Base-by-base conservation (phyloP, 2,329 filamentous ascomycete genomes). In the Fusarium neocosmosporiellum region DNA sequence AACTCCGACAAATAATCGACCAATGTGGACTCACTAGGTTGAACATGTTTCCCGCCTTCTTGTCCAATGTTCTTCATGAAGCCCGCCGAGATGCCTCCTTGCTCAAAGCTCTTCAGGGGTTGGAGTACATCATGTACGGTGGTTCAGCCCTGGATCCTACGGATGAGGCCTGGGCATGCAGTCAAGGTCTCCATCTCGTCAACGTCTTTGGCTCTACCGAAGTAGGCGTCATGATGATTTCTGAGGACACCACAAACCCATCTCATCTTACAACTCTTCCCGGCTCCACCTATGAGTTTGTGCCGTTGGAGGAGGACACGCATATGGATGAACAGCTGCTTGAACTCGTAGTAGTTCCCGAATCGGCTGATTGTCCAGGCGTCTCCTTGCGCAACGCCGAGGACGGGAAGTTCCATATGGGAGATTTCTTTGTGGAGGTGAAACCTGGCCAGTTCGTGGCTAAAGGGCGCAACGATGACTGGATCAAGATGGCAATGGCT, bases 401-500 rank as follows among this genome's bases (percentile, higher is more conserved):
- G 46, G 24, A 29, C 50, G 81, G 50, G 22, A 74, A 71, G 24
- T 77, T 75, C 9, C 70, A 77, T 11, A 72, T 77, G 0, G 73
- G 77, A 7, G 78, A 75, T 9, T 59, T 78, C 22, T 78, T 80
- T 18, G 63, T 71, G 3, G 70, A 77, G 39, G 53, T 66, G 3
- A 43, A n/a, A n/a, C 71, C 75, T 5, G 74, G 75, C 0, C 39
- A 63, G 20, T 78, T 72, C n/a, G 0, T 73, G 2, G 57, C 61
- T 2, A 69, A 66, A 5, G 76, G 76, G 3, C 74, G 76, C 1
- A 71, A 66, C 2, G 75, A 78, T 11, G 67, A 75, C 20, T 78
- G 76, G 75, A 78, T 78, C 60, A 78, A 78, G 29, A 78, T 78
- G 75, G 53, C 74, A 16, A 48, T 36, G 5, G 65, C 73, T 1